These are phyloP conservation scores for Cryptococcus sp. DNA, from an alignment of 1,284 basidiomycete genomes.

Conservation along the genomic window DNA sequence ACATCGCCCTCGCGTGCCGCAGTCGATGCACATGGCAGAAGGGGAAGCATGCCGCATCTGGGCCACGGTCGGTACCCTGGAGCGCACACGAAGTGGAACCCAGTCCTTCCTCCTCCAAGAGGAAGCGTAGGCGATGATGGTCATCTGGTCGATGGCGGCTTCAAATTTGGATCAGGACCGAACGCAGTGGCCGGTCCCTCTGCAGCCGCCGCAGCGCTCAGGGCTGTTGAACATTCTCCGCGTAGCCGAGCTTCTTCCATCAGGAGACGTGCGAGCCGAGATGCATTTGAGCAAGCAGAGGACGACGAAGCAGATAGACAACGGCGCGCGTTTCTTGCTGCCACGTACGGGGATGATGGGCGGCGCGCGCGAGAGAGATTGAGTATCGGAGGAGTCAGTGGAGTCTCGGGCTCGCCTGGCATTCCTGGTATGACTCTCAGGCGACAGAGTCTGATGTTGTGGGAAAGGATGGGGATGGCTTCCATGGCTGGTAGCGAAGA, in stretches of 20 bases:
- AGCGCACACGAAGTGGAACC: constrained; percentile 26
- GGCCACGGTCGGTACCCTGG: constrained; percentile 37
- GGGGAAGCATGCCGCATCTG: constrained; percentile 47
- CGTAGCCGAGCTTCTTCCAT: constrained; percentile 16
- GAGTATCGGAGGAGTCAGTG: constrained; percentile 37
- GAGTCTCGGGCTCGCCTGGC: constrained; percentile 17
- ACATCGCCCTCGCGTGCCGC: constrained; percentile 2
- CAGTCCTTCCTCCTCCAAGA: constrained; percentile 31
- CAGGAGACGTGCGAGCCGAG: constrained; percentile 17
- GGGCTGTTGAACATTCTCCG: constrained; percentile 26
- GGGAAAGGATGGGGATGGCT: constrained; percentile 40
- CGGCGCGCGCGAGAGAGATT: constrained; percentile 44
- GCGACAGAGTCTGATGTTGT: constrained; percentile 42
- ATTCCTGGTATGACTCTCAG: constrained; percentile 27
- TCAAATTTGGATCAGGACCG: constrained; percentile 39
- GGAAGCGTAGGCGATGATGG: constrained; percentile 29
- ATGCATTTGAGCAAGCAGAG: constrained; percentile 45
- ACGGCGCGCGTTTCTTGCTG: constrained; percentile 46
- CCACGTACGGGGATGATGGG: constrained; percentile 47
- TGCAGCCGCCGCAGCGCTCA: constrained; percentile 19
- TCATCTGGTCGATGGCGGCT: constrained; percentile 25
- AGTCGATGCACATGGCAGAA: constrained; percentile 19
- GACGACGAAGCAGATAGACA: constrained; percentile 52
- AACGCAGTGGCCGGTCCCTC: constrained; percentile 14
- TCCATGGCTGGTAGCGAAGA: constrained; percentile 9